Percentiles rank a stretch among this genome's conserved stretches.
phyloP scores from a whole-genome alignment of 495 filamentous ascomycete genomes.

The Tricharina praecox region DNA sequence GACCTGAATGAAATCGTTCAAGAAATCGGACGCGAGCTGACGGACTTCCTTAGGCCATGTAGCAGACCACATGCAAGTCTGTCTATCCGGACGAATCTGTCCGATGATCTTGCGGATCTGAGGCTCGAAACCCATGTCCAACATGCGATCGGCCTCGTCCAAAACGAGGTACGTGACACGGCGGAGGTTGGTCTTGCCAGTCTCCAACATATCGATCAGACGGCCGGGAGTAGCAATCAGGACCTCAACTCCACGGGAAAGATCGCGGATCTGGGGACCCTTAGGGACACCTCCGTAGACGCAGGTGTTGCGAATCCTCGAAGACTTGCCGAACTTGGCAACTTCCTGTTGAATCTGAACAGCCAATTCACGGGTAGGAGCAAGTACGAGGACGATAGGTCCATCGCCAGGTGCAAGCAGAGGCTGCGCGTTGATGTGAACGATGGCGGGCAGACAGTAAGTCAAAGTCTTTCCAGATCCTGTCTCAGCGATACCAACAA shows the following conservation, averaged over 20 bases:
- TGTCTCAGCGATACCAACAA: slow-evolving; percentile 98
- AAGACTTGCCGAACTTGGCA: slow-evolving; percentile 93
- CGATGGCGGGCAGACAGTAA: slow-evolving; percentile 95
- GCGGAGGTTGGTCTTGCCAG: slow-evolving; percentile 91
- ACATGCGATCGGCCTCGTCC: slow-evolving; percentile 78
- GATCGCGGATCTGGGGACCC: slow-evolving; percentile 86
- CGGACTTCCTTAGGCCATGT: slow-evolving; percentile 99
- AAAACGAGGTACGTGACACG: slow-evolving; percentile 91
- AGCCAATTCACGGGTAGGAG: slow-evolving; percentile 90
- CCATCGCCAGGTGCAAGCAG: slow-evolving; percentile 93
- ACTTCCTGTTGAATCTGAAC: slow-evolving; percentile 95
- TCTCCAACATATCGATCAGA: slow-evolving; percentile 96
- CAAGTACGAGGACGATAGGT: slow-evolving; percentile 87
- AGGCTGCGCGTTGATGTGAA: slow-evolving; percentile 98
- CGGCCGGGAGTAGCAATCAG: slow-evolving; percentile 94
- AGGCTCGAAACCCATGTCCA: slow-evolving; percentile 75
- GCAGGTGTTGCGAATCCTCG: slow-evolving; percentile 95
- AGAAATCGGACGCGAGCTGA: slow-evolving; percentile 83
- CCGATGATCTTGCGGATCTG: slow-evolving; percentile 43
- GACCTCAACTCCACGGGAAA: slow-evolving; percentile 71
- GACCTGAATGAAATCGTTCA: slow-evolving; percentile 94
- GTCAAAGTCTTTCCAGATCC: slow-evolving; percentile 98
- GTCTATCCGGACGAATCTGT: slow-evolving; percentile 95
- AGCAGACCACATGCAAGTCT: slow-evolving; percentile 99
- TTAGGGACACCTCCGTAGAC: slow-evolving; percentile 98